Conservation (phyloP, 2,329 filamentous ascomycete species). For the Botrytis sinoallii region DNA sequence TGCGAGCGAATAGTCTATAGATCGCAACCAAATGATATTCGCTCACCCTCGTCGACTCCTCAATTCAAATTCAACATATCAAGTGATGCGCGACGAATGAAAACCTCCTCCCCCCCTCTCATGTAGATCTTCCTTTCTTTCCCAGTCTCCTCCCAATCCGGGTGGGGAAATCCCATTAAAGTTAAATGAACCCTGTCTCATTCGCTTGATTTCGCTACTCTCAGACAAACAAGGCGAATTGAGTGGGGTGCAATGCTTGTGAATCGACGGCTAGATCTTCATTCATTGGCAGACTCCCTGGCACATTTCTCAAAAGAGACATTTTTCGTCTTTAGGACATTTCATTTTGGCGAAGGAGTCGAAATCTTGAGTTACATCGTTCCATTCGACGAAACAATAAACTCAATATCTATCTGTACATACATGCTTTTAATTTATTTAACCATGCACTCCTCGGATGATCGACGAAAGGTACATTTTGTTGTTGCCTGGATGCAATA, state of each 20-base stretch:
- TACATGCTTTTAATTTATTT: slow-evolving; percentile 5
- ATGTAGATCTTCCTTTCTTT: slow-evolving; percentile 8
- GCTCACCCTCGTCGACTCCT: not conserved
- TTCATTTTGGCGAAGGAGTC: slow-evolving; percentile 9
- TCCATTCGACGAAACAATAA: slow-evolving; percentile 12
- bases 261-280: slow-evolving; percentile 15
- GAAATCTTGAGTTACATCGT: slow-evolving; percentile 19
- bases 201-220: slow-evolving; percentile 18
- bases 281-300: slow-evolving; percentile 4
- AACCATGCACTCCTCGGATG: slow-evolving; percentile 10
- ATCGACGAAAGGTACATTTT: slow-evolving; percentile 13
- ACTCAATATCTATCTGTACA: slow-evolving; percentile 7
- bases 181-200: slow-evolving; percentile 6
- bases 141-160: slow-evolving; percentile 7
- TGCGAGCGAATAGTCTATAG: not conserved
- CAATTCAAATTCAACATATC: not conserved
- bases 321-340: not conserved
- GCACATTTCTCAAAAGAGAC: slow-evolving; percentile 10
- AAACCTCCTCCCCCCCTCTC: not conserved
- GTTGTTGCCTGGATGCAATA: slow-evolving; percentile 14
- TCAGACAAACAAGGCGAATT: slow-evolving; percentile 16
- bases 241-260: not conserved
- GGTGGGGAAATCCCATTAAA: slow-evolving; percentile 11
- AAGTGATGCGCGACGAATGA: slow-evolving; percentile 4
- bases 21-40: not conserved